phyloP scores from a whole-genome alignment of 176 grass and related monocot species.

The Typha latifolia region DNA sequence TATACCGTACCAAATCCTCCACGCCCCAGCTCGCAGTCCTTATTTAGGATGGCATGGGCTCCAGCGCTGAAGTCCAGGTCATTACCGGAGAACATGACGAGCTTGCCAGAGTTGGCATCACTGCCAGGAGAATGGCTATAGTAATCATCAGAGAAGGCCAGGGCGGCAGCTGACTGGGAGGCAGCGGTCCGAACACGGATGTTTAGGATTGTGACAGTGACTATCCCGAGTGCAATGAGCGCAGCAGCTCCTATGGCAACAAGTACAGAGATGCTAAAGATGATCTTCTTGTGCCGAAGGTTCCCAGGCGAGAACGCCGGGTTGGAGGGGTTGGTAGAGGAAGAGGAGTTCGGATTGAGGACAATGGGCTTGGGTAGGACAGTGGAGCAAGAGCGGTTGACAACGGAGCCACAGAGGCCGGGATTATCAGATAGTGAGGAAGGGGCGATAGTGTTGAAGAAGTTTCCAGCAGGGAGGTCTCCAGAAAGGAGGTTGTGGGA shows the following conservation, averaged over 20 bases:
- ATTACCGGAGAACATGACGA: conserved; percentile 84
- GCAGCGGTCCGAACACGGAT: conserved; percentile 34
- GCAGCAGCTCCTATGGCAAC: conserved; percentile 69
- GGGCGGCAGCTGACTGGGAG: conserved; percentile 28
- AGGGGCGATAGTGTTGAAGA: conserved; percentile 54
- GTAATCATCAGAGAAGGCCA: conserved; percentile 68
- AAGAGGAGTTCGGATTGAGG: conserved; percentile 80
- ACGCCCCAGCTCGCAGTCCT: conserved; percentile 91
- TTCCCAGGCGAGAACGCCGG: conserved; percentile 20
- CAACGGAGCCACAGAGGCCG: conserved; percentile 48
- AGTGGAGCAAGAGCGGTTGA: conserved; percentile 50
- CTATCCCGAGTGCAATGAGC: conserved; percentile 59
- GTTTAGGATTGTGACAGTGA: conserved; percentile 77
- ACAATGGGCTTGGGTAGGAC: conserved; percentile 92
- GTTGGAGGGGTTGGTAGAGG: conserved; percentile 34
- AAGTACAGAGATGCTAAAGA: conserved; percentile 85
- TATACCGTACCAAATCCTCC: conserved; percentile 94
- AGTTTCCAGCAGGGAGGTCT: conserved; percentile 58
- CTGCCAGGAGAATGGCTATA: conserved; percentile 63
- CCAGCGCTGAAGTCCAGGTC: conserved; percentile 61
- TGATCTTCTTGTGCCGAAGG: conserved; percentile 78
- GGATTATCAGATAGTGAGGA: conserved; percentile 53
- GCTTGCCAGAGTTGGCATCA: conserved; percentile 75
- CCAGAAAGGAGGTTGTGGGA: conserved; percentile 82
- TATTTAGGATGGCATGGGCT: conserved; percentile 82